Percentiles rank a stretch among this genome's conserved stretches.
phyloP scores from a whole-genome alignment of 1,284 basidiomycete species.

The Tylopilus microsporus region DNA sequence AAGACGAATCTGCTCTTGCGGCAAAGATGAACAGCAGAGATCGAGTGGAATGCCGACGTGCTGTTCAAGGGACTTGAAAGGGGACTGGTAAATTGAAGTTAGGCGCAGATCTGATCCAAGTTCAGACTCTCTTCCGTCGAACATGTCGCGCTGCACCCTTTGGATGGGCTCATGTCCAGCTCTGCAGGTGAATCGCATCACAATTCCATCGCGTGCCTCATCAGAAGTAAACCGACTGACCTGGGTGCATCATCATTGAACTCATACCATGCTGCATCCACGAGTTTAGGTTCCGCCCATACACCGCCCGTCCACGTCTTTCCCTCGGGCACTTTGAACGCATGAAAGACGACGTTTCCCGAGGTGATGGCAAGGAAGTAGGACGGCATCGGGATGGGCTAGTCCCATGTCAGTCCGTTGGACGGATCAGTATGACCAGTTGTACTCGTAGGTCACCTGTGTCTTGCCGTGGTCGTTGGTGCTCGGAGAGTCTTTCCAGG shows the following conservation, averaged over 20 bases:
- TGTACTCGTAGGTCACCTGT: slow-evolving; percentile 13
- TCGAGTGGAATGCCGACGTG: too few species aligned
- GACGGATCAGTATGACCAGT: slow-evolving; percentile 38
- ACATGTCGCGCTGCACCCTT: slow-evolving; percentile 11
- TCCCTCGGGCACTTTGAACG: slow-evolving; percentile 57
- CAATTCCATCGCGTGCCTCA: too few species aligned
- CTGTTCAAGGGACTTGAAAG: too few species aligned
- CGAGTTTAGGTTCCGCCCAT: slow-evolving; percentile 84
- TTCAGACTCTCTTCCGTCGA: slow-evolving; percentile 45
- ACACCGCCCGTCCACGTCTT: slow-evolving; percentile 77
- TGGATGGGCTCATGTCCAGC: slow-evolving; percentile 31
- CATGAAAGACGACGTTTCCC: slow-evolving; percentile 74
- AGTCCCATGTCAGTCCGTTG: background rate
- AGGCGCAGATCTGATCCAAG: slow-evolving; percentile 46
- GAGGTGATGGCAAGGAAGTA: slow-evolving; percentile 86
- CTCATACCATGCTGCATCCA: slow-evolving; percentile 41
- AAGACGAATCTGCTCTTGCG: too few species aligned
- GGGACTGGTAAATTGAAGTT: too few species aligned
- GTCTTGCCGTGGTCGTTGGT: too few species aligned
- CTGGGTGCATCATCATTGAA: too few species aligned
- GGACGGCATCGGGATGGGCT: slow-evolving; percentile 77
- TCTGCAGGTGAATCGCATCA: slow-evolving; percentile 8
- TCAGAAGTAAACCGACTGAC: too few species aligned
- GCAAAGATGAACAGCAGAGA: too few species aligned
- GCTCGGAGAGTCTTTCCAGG: slow-evolving; percentile 44